These are phyloP conservation scores for Trichoderma guizhouense DNA, from an alignment of 2,329 filamentous ascomycete genomes.

Conservation along the genomic window DNA sequence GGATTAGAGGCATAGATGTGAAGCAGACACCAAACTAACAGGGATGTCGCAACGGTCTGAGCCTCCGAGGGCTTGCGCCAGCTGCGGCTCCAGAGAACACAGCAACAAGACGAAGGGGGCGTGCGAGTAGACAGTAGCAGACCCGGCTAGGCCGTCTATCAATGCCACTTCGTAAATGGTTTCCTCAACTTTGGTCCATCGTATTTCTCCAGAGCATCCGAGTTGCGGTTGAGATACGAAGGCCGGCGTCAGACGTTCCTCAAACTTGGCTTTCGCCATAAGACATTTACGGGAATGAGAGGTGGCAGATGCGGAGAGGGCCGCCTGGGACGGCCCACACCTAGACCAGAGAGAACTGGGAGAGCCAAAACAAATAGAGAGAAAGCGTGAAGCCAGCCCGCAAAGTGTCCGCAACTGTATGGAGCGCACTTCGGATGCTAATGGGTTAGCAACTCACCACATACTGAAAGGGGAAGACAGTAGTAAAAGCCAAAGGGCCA, in stretches of 20 bases:
- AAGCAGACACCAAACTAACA: not conserved
- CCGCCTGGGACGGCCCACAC: slow-evolving; percentile 19
- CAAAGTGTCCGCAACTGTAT: slow-evolving; percentile 7
- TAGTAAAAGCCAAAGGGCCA: not conserved
- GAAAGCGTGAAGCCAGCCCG: slow-evolving; percentile 1
- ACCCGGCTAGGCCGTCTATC: not conserved
- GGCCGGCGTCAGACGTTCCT: not conserved
- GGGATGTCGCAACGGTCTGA: not conserved
- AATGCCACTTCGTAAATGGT: not conserved
- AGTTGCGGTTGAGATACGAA: not conserved
- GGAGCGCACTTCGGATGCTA: not conserved
- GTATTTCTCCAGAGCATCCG: not conserved
- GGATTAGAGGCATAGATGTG: not conserved
- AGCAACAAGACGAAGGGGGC: not conserved
- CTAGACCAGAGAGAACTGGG: not conserved
- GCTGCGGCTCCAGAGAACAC: not conserved
- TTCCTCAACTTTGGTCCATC: not conserved
- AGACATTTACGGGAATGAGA: not conserved
- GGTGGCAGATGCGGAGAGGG: slow-evolving; percentile 8
- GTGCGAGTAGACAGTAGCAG: not conserved
- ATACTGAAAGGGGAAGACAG: not conserved
- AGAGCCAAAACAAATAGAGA: not conserved
- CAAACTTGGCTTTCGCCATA: not conserved
- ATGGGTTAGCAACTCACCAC: not conserved
- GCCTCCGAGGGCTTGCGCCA: not conserved